phyloP scores from a whole-genome alignment of 148 eudicot species.

The Chenopodium suecicum region DNA sequence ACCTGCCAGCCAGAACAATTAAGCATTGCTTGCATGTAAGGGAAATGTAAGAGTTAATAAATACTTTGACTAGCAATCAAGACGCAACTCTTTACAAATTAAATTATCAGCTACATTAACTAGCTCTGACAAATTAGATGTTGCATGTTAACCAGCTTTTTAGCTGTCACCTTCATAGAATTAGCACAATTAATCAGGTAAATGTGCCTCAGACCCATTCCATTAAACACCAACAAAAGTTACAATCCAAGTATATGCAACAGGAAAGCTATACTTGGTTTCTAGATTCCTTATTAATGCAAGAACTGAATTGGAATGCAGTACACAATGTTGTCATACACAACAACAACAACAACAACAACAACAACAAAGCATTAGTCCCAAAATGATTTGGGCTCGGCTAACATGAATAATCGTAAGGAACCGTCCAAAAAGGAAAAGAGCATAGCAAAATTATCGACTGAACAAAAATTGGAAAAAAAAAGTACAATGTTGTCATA shows the following conservation, averaged over 20 bases:
- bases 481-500: no score
- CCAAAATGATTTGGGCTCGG: no score
- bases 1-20: constrained; percentile 45
- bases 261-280: not conserved
- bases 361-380: no score
- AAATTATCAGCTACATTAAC: not conserved
- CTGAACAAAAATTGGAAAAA: no score
- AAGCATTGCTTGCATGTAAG: constrained; percentile 21
- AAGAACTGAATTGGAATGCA: constrained; percentile 10
- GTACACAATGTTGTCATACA: not conserved
- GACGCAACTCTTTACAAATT: not conserved
- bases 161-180: not conserved
- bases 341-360: no score
- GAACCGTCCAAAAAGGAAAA: no score
- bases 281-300: not conserved
- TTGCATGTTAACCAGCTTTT: not conserved
- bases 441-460: no score
- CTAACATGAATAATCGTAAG: no score
- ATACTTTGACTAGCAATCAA: not conserved
- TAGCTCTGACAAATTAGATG: constrained; percentile 1
- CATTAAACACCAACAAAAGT: constrained; percentile 2
- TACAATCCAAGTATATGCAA: not conserved
- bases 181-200: not conserved
- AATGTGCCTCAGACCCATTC: not conserved
- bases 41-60: constrained; percentile 1